Evolutionary conservation across 306 rosid species (phyloP).

Genomic region (Fagus crenata): DNA sequence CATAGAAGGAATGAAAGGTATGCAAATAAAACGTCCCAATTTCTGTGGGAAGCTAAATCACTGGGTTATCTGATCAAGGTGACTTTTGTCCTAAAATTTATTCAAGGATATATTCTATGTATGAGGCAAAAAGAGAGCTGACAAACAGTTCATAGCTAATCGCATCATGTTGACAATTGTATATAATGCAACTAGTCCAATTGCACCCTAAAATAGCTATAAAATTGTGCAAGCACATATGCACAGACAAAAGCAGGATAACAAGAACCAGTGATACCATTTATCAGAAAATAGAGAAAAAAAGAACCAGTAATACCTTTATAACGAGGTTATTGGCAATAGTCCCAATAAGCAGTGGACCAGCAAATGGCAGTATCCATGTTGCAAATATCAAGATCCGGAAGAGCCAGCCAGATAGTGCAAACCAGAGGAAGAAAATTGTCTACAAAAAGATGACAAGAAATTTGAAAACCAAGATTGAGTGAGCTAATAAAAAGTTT

Average conservation of each 20-base stretch:
- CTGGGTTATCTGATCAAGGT: neutral
- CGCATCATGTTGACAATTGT: neutral
- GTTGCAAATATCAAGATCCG: constrained; percentile 67
- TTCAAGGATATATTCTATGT: neutral
- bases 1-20: neutral
- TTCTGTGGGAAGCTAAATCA: neutral
- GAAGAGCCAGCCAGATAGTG: constrained; percentile 95
- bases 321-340: constrained; percentile 75
- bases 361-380: constrained; percentile 95
- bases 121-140: neutral
- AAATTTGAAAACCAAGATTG: neutral
- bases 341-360: constrained; percentile 86
- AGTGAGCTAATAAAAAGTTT: constrained; percentile 4
- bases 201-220: neutral
- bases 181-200: neutral
- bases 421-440: constrained; percentile 90
- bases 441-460: constrained; percentile 56
- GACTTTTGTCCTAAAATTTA: neutral
- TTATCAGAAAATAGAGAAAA: neutral
- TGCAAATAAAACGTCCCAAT: neutral
- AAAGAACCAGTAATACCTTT: constrained; percentile 54
- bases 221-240: neutral
- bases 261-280: constrained; percentile 35
- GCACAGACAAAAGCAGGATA: constrained; percentile 8
- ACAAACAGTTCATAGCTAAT: too few species aligned